Percentiles rank a stretch among this genome's conserved stretches.
These are phyloP conservation scores for Vigna trinervia DNA, from an alignment of 306 rosid species.

Conservation along the genomic window DNA sequence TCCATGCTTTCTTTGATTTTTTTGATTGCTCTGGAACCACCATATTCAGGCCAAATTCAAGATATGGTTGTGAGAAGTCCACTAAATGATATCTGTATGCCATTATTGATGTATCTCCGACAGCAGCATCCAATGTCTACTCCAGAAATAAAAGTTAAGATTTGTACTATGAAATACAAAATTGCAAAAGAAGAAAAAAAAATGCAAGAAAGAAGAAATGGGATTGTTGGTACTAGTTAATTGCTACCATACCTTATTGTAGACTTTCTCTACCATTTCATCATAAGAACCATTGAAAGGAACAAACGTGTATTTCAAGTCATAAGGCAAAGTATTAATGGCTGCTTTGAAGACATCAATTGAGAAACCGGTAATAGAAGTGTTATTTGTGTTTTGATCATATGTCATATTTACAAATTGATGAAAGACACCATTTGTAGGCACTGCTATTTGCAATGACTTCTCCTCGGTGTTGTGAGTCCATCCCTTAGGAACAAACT, in stretches of 20 bases:
- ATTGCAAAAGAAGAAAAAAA: neutral
- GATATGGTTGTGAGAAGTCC: constrained; percentile 59
- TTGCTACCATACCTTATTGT: neutral
- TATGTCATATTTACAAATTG: constrained; percentile 61
- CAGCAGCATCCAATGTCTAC: constrained; percentile 64
- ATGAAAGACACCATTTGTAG: constrained; percentile 48
- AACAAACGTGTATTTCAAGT: constrained; percentile 40
- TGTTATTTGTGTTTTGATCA: constrained; percentile 38
- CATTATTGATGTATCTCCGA: constrained; percentile 62
- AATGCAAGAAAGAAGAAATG: neutral
- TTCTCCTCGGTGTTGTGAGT: constrained; percentile 10
- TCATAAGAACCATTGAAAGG: neutral
- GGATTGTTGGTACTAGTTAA: neutral
- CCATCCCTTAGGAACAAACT: constrained; percentile 51
- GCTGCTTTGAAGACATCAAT: constrained; percentile 60
- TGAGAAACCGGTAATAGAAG: constrained; percentile 57
- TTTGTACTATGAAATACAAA: neutral
- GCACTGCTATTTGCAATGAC: constrained; percentile 56
- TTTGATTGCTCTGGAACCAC: constrained; percentile 49
- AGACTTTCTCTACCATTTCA: constrained; percentile 7
- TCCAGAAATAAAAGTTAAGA: neutral
- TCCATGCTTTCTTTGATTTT: constrained; percentile 52
- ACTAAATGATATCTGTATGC: constrained; percentile 55
- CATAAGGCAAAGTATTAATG: constrained; percentile 46
- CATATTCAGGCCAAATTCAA: constrained; percentile 59